Evolutionary conservation across 2,329 filamentous ascomycete species (phyloP).

Genomic region (Phaeoacremonium minimum): DNA sequence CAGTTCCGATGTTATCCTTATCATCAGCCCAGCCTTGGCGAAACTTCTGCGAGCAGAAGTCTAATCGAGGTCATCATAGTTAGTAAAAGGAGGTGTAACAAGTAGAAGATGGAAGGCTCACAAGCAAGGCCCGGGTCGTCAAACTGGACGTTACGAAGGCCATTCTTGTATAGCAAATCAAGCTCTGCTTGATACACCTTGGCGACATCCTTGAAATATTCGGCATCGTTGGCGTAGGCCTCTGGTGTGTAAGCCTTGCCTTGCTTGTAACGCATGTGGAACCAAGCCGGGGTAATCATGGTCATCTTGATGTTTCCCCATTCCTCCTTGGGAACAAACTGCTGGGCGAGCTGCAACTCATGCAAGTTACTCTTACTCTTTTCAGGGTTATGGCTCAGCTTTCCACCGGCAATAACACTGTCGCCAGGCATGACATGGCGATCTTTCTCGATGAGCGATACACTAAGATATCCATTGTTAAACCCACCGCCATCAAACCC

Average conservation of each 20-base stretch:
- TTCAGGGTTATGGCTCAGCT: constrained; percentile 36
- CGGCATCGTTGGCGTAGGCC: constrained; percentile 51
- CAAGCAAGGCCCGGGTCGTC: constrained; percentile 65
- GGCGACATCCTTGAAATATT: constrained; percentile 63
- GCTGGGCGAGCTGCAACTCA: constrained; percentile 43
- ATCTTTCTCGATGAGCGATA: constrained; percentile 46
- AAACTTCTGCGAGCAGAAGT: constrained; percentile 72
- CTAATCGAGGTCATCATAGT: too few species aligned
- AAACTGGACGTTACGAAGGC: constrained; percentile 62
- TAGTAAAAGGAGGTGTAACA: constrained; percentile 3
- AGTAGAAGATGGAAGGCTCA: constrained; percentile 31
- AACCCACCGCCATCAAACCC: too few species aligned
- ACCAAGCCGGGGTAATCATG: constrained; percentile 49
- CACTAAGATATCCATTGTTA: too few species aligned
- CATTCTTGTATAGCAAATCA: constrained; percentile 55
- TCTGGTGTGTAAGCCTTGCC: constrained; percentile 51
- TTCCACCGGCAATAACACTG: constrained; percentile 45
- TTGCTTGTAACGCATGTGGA: constrained; percentile 52
- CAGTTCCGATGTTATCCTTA: constrained; percentile 60
- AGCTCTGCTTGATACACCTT: constrained; percentile 63
- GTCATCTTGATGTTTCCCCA: constrained; percentile 51
- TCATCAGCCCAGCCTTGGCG: constrained; percentile 66
- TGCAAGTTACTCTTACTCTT: constrained; percentile 43
- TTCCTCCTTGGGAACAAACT: constrained; percentile 37
- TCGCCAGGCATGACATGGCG: constrained; percentile 53